Conservation (phyloP, 2,329 filamentous ascomycete genomes). For the Mollisia scopiformis region DNA sequence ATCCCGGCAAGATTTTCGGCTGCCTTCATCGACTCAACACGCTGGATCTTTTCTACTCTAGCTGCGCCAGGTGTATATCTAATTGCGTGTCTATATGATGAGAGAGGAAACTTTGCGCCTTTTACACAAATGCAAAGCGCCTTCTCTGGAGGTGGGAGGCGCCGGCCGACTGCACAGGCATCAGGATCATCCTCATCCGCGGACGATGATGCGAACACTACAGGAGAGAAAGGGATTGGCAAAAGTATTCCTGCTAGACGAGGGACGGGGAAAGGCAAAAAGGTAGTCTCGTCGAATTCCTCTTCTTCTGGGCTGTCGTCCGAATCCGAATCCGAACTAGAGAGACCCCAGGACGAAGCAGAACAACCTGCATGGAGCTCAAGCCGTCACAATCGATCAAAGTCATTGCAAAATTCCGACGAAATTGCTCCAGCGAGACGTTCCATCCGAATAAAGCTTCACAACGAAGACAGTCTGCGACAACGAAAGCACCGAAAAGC, state of each 20-base stretch:
- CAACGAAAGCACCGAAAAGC: conserved; percentile 73
- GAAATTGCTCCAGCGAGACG: conserved; percentile 71
- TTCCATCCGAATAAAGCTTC: conserved; percentile 89
- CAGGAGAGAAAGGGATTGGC: conserved; percentile 19
- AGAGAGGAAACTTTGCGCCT: conserved; percentile 78
- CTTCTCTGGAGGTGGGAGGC: conserved; percentile 49
- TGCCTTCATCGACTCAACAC: conserved; percentile 74
- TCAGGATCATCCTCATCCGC: conserved; percentile 32
- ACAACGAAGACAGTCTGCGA: conserved; percentile 75
- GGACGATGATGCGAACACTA: conserved; percentile 15
- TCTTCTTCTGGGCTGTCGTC: conserved; percentile 68
- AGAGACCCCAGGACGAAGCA: conserved; percentile 31
- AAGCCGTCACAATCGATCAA: conserved; percentile 62
- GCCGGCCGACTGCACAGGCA: conserved; percentile 37
- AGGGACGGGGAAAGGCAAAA: conserved; percentile 19
- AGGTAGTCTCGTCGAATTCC: conserved; percentile 31
- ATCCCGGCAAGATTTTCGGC: conserved; percentile 72
- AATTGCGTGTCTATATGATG: conserved; percentile 81
- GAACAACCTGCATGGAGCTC: conserved; percentile 23
- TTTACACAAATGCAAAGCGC: conserved; percentile 66
- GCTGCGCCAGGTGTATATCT: conserved; percentile 81
- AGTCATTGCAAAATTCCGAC: conserved; percentile 60
- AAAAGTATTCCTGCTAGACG: conserved; percentile 22
- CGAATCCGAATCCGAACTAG: conserved; percentile 63
- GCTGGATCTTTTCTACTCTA: conserved; percentile 78